A percentile compares a stretch with the other conserved stretches of the same genome.
Conservation (phyloP, 2,329 filamentous ascomycete genomes). For the Cercospora sp. region DNA sequence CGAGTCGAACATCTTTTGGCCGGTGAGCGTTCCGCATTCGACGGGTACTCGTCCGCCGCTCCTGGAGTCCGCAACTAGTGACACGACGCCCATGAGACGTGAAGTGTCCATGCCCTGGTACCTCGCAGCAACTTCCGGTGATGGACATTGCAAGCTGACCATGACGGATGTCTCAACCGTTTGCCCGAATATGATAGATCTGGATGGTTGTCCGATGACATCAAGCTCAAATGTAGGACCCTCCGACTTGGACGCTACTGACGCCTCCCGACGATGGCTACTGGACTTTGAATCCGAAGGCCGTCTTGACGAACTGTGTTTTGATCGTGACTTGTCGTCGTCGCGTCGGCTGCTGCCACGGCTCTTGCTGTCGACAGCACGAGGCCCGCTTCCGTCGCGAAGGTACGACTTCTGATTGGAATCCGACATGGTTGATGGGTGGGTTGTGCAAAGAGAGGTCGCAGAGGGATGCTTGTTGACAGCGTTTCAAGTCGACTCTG, state of each 20-base stretch:
- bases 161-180: constrained; percentile 36
- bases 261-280: constrained; percentile 30
- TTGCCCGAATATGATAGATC: constrained; percentile 31
- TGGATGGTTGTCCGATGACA: constrained; percentile 35
- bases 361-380: constrained; percentile 32
- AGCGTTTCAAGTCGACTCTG: constrained; percentile 21
- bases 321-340: constrained; percentile 30
- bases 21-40: constrained; percentile 34
- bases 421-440: constrained; percentile 27
- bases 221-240: constrained; percentile 36
- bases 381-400: constrained; percentile 33
- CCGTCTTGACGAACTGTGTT: constrained; percentile 25
- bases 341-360: constrained; percentile 27
- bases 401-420: constrained; percentile 32
- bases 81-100: constrained; percentile 34
- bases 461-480: constrained; percentile 12
- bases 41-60: constrained; percentile 33
- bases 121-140: constrained; percentile 26
- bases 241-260: constrained; percentile 20
- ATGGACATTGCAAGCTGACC: constrained; percentile 33
- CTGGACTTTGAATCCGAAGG: constrained; percentile 32
- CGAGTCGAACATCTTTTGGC: constrained; percentile 38
- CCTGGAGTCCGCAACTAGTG: constrained; percentile 33
- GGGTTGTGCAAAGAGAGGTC: constrained; percentile 10
- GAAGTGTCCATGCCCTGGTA: constrained; percentile 33